Evolutionary conservation across 1,139 yeast species (phyloP).

Genomic region (Saccharomyces hybrid): DNA sequence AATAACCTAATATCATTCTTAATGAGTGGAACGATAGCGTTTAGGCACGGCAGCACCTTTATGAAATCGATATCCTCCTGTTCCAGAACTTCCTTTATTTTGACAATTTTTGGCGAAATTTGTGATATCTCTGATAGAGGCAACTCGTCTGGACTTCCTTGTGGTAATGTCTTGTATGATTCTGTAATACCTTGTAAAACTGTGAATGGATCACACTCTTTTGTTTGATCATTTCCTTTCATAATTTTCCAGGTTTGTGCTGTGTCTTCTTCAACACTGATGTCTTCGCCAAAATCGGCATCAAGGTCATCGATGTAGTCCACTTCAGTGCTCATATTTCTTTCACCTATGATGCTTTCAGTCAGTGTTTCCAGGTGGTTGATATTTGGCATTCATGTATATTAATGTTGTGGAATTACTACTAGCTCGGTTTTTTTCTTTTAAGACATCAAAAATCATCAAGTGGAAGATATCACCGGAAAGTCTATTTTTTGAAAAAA

Average conservation of each 20-base stretch:
- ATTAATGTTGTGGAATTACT: no score
- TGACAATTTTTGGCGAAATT: neutral
- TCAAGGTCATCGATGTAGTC: neutral
- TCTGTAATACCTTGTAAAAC: neutral
- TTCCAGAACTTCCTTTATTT: neutral
- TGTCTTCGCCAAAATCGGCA: neutral
- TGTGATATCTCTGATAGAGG: neutral
- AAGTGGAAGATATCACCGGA: neutral
- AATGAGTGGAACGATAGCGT: constrained; percentile 49
- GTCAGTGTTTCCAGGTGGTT: no score
- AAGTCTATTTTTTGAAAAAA: neutral
- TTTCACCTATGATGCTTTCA: no score
- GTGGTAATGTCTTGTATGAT: neutral
- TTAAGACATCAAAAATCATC: no score
- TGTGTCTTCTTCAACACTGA: neutral
- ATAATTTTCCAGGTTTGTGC: no score
- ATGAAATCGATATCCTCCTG: constrained; percentile 34
- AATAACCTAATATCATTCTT: constrained; percentile 42
- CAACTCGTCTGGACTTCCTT: neutral
- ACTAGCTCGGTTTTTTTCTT: no score
- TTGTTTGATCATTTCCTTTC: neutral
- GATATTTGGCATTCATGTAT: no score
- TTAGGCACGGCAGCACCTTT: constrained; percentile 48
- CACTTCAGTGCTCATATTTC: neutral
- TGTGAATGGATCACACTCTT: neutral